Conservation (phyloP, 208 protist genomes). For the Endotrypanum monterogeii region DNA sequence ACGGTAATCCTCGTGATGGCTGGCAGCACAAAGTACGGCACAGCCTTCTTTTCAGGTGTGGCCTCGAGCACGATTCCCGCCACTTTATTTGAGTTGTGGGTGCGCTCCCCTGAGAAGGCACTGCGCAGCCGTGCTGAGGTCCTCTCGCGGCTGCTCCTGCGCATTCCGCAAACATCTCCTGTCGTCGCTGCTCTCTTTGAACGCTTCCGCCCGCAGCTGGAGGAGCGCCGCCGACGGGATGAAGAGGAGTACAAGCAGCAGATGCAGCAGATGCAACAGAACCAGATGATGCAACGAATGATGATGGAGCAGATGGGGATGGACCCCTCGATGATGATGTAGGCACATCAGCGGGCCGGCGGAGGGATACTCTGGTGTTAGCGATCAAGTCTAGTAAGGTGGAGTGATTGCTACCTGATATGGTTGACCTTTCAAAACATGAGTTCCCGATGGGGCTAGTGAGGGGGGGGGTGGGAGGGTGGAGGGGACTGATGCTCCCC, state of each 20-base stretch:
- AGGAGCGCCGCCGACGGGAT: conserved; percentile 77
- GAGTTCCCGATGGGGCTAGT: too few species aligned
- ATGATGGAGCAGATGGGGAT: conserved; percentile 92
- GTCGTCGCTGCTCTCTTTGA: conserved; percentile 48
- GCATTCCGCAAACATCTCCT: conserved; percentile 41
- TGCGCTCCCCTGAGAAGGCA: conserved; percentile 56
- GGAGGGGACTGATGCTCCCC: background rate
- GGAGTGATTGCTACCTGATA: background rate
- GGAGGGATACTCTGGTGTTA: background rate
- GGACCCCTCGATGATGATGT: conserved; percentile 55
- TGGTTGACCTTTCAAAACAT: too few species aligned
- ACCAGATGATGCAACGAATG: conserved; percentile 87
- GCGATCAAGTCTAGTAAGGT: background rate
- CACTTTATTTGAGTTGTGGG: conserved; percentile 80
- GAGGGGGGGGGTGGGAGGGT: too few species aligned
- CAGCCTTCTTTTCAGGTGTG: conserved; percentile 60
- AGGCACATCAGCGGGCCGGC: background rate
- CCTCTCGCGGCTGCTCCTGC: conserved; percentile 60
- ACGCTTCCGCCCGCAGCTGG: conserved; percentile 67
- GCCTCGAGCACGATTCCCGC: conserved; percentile 46
- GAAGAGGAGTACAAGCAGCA: conserved; percentile 81
- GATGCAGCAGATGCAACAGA: conserved; percentile 81
- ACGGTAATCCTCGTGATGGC: conserved; percentile 79
- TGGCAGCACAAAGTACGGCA: conserved; percentile 50
- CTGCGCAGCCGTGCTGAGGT: conserved; percentile 73